Evolutionary conservation across 2,329 filamentous ascomycete genomes (phyloP).

Genomic region (Aspergillus latus): DNA sequence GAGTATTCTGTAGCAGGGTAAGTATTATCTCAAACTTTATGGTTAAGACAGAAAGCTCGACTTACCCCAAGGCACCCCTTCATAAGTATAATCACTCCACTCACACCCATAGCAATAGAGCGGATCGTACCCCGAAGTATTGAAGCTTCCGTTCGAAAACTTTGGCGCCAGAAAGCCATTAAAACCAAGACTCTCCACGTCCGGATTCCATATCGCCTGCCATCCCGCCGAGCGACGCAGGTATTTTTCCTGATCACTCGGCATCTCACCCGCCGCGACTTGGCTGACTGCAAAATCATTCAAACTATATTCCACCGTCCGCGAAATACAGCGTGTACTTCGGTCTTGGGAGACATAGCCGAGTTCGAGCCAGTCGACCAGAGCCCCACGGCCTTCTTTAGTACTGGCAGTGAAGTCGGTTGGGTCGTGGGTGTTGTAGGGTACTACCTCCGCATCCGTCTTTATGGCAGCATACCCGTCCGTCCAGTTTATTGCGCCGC

Average conservation of each 20-base stretch:
- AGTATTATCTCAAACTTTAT: not conserved
- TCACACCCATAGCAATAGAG: conserved; percentile 64
- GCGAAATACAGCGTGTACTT: conserved; percentile 60
- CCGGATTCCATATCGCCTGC: conserved; percentile 68
- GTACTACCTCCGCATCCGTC: conserved; percentile 64
- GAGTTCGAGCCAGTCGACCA: conserved; percentile 65
- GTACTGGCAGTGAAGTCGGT: conserved; percentile 59
- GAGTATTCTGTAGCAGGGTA: conserved; percentile 50
- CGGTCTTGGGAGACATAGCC: conserved; percentile 64
- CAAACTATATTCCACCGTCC: conserved; percentile 66
- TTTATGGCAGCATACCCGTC: conserved; percentile 64
- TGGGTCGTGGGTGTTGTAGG: conserved; percentile 60
- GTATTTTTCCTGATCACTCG: conserved; percentile 53
- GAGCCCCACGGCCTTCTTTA: conserved; percentile 66
- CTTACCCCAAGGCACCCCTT: conserved; percentile 58
- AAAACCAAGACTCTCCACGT: conserved; percentile 59
- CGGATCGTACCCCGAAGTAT: conserved; percentile 47
- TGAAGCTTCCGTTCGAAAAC: conserved; percentile 50
- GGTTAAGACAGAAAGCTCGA: not conserved
- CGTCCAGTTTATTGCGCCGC: conserved; percentile 63
- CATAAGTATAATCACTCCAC: conserved; percentile 62
- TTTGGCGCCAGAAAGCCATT: conserved; percentile 58
- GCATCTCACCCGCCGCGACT: conserved; percentile 52
- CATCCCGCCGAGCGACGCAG: conserved; percentile 67
- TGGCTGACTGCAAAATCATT: conserved; percentile 64